phyloP scores from a whole-genome alignment of 805 yeast genomes.

The Ogataea ramenticola region DNA sequence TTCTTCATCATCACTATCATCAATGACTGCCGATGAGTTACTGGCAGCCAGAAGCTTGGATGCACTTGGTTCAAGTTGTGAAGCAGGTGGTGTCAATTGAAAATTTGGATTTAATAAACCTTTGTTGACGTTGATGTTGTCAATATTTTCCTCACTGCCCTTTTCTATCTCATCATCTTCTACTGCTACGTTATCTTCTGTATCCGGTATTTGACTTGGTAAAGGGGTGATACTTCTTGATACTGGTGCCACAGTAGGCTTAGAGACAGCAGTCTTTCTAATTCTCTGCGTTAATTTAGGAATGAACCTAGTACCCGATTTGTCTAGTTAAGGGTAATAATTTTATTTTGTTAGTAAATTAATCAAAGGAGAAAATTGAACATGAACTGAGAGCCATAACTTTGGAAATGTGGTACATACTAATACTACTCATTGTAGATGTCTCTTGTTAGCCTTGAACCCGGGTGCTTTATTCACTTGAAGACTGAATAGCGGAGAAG shows the following conservation, averaged over 20 bases:
- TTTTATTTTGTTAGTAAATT: too few species aligned
- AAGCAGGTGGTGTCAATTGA: not conserved
- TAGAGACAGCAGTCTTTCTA: slow-evolving; percentile 1
- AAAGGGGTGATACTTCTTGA: not conserved
- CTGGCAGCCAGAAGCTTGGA: not conserved
- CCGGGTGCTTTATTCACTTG: too few species aligned
- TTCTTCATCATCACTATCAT: slow-evolving; percentile 3
- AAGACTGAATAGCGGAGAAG: too few species aligned
- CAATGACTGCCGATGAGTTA: not conserved
- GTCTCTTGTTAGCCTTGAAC: too few species aligned
- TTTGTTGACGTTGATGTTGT: not conserved
- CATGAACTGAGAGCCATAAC: slow-evolving; percentile 13
- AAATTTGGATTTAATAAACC: not conserved
- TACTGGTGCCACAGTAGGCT: not conserved
- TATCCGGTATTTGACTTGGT: not conserved
- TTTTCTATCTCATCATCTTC: too few species aligned
- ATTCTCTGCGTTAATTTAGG: slow-evolving; percentile 41
- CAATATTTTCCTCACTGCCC: too few species aligned
- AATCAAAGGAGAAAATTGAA: too few species aligned
- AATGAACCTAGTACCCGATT: slow-evolving; percentile 56
- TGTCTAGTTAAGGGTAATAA: slow-evolving; percentile 18
- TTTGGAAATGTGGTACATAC: not conserved
- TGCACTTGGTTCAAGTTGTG: not conserved
- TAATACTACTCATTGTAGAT: slow-evolving; percentile 21
- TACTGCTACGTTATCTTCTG: not conserved